Evolutionary conservation across 371 early-diverging fungal species (phyloP).

Genomic region (Haplosporangium sp.): DNA sequence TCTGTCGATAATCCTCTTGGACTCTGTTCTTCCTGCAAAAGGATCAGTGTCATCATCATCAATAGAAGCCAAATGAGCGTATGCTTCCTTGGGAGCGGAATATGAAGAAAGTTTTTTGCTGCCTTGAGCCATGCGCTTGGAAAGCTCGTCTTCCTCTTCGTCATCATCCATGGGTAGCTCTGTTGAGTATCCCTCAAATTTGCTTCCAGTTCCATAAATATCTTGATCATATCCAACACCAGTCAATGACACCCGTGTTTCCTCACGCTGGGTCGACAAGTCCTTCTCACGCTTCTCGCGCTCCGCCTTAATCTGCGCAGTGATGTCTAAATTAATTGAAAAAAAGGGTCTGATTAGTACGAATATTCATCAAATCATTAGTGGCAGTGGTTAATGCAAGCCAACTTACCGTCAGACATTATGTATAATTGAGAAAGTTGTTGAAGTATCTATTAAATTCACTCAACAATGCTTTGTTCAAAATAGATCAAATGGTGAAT

Average conservation of each 20-base stretch:
- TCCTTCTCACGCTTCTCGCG: conserved; percentile 54
- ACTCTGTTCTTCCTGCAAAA: conserved; percentile 67
- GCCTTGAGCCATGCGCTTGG: conserved; percentile 58
- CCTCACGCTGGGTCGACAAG: conserved; percentile 41
- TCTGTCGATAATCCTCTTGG: conserved; percentile 82
- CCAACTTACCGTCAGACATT: conserved; percentile 23
- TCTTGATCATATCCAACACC: conserved; percentile 84
- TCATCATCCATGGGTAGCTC: conserved; percentile 72
- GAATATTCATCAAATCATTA: neutral
- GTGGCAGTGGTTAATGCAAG: neutral
- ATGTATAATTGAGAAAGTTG: neutral
- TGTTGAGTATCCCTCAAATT: conserved; percentile 79
- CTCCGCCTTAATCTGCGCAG: conserved; percentile 57
- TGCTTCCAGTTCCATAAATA: conserved; percentile 75
- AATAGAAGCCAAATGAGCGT: conserved; percentile 70
- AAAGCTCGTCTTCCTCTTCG: conserved; percentile 63
- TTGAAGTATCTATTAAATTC: neutral
- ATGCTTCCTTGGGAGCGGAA: conserved; percentile 86
- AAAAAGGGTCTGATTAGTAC: neutral
- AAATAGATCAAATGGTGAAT: neutral
- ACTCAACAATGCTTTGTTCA: neutral
- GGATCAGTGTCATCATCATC: conserved; percentile 76
- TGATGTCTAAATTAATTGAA: conserved; percentile 40
- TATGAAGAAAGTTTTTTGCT: conserved; percentile 73
- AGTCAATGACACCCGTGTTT: conserved; percentile 64